Evolutionary conservation across 805 yeast genomes (phyloP).

Genomic region (Grigorovia humatica): DNA sequence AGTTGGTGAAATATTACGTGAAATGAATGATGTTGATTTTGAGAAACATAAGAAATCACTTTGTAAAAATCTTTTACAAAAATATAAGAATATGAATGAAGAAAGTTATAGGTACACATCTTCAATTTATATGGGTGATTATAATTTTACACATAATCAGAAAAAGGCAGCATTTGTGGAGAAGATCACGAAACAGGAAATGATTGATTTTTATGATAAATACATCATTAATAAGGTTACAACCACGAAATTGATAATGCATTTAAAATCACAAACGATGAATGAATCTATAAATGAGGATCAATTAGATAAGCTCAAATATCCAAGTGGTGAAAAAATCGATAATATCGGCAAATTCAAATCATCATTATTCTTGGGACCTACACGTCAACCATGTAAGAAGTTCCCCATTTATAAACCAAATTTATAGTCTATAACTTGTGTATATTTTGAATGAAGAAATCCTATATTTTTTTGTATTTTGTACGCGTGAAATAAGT

Average conservation of each 20-base stretch:
- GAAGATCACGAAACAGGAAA: constrained; percentile 43
- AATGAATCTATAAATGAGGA: constrained; percentile 16
- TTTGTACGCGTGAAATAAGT: not conserved
- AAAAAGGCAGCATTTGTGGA: constrained; percentile 49
- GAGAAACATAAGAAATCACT: constrained; percentile 60
- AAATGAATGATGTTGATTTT: constrained; percentile 55
- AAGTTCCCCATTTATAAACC: constrained; percentile 15
- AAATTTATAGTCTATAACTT: not conserved
- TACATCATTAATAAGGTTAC: constrained; percentile 33
- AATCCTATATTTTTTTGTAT: not conserved
- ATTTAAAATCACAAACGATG: constrained; percentile 43
- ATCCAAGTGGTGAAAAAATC: constrained; percentile 42
- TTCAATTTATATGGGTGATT: constrained; percentile 63
- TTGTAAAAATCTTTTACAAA: constrained; percentile 52
- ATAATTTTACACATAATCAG: constrained; percentile 55
- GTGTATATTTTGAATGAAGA: too few relatives aligned
- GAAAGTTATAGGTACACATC: constrained; percentile 60
- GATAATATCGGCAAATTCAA: constrained; percentile 46
- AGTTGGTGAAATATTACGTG: constrained; percentile 37
- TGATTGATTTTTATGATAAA: constrained; percentile 43
- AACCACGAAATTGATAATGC: constrained; percentile 38
- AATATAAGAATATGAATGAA: constrained; percentile 67
- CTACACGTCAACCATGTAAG: constrained; percentile 48
- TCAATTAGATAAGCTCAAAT: constrained; percentile 22
- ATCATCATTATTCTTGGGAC: constrained; percentile 41